Evolutionary conservation across 2,329 filamentous ascomycete species (phyloP).

Genomic region (Pseudogymnoascus sp.): DNA sequence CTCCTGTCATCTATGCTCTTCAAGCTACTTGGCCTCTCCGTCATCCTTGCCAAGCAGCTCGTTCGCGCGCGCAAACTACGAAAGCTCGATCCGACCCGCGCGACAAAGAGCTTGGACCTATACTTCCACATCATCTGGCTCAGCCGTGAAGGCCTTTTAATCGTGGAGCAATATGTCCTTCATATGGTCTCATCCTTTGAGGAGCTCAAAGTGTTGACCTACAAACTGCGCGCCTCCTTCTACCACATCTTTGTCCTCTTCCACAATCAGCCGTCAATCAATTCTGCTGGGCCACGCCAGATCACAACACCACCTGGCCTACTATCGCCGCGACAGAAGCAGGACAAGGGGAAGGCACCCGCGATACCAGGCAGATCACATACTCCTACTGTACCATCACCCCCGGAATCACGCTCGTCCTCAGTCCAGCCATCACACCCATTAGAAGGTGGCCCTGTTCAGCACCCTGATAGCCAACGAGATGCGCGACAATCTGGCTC

Average conservation of each 20-base stretch:
- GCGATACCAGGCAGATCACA: constrained; percentile 14
- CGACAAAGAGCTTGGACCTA: constrained; percentile 72
- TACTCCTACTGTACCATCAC: constrained; percentile 13
- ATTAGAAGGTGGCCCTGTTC: constrained; percentile 39
- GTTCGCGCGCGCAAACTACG: constrained; percentile 76
- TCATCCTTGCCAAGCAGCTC: constrained; percentile 78
- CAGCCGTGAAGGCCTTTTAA: constrained; percentile 78
- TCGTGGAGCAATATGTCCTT: constrained; percentile 80
- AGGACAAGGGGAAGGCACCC: constrained; percentile 26
- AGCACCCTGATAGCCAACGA: constrained; percentile 32
- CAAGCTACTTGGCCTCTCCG: constrained; percentile 83
- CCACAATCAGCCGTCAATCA: constrained; percentile 76
- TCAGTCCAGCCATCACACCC: constrained; percentile 29
- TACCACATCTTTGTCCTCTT: constrained; percentile 96
- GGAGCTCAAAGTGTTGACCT: constrained; percentile 81
- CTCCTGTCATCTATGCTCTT: constrained; percentile 76
- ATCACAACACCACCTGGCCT: constrained; percentile 34
- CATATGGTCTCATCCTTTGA: constrained; percentile 72
- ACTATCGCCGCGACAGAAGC: constrained; percentile 24
- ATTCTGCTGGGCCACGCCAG: constrained; percentile 21
- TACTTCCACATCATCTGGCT: constrained; percentile 95
- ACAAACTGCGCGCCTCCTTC: constrained; percentile 88
- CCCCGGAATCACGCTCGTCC: constrained; percentile 20
- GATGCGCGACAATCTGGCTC: constrained; percentile 33
- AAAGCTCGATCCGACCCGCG: constrained; percentile 68